phyloP scores from a whole-genome alignment of 257 asterid species.

The Solanum neorickii region DNA sequence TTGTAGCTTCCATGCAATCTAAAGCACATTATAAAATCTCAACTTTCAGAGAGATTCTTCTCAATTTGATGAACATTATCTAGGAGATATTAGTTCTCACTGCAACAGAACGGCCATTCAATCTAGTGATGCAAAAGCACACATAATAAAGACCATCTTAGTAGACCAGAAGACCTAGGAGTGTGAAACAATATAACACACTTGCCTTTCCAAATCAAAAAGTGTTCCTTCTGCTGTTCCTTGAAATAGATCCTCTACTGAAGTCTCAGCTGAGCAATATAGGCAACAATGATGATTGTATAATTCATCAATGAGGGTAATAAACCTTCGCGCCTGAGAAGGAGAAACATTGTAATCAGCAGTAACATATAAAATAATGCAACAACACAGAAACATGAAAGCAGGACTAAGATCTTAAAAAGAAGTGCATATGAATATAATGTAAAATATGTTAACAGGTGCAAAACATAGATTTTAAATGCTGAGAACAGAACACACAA shows the following conservation, averaged over 20 bases:
- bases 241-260: constrained; percentile 83
- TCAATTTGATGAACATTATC: not conserved
- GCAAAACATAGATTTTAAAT: not conserved
- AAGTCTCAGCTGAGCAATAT: constrained; percentile 62
- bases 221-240: constrained; percentile 93
- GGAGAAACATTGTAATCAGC: not conserved
- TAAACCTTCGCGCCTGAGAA: constrained; percentile 87
- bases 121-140: not conserved
- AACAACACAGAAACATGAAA: not conserved
- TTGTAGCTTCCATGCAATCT: not conserved
- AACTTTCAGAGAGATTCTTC: not conserved
- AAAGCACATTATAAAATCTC: not conserved
- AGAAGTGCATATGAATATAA: not conserved
- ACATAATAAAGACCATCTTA: not conserved
- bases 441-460: not conserved
- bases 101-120: not conserved
- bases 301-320: constrained; percentile 88
- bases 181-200: not conserved
- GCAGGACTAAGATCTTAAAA: not conserved
- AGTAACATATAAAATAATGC: not conserved
- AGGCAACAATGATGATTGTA: constrained; percentile 93
- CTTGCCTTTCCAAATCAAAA: constrained; percentile 86
- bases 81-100: not conserved
- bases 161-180: not conserved
- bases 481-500: not conserved